These are phyloP conservation scores for Mucor mucedo DNA, from an alignment of 371 early-diverging fungal genomes.

Conservation along the genomic window DNA sequence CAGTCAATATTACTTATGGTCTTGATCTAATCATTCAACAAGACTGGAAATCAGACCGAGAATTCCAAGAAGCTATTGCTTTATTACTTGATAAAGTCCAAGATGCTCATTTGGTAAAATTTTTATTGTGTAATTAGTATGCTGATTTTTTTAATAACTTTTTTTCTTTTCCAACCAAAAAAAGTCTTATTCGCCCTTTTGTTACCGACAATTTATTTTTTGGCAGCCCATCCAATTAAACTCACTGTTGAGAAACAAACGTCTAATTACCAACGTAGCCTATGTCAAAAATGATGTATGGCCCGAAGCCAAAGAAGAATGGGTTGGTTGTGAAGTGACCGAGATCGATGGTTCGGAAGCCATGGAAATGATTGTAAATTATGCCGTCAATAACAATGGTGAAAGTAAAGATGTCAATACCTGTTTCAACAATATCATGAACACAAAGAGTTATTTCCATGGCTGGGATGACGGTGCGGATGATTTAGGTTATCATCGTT, in stretches of 20 bases:
- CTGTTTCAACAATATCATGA: slow-evolving; percentile 58
- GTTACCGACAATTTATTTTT: slow-evolving; percentile 57
- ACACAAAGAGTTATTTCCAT: slow-evolving; percentile 58
- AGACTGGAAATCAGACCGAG: slow-evolving; percentile 52
- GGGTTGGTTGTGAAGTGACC: slow-evolving; percentile 56
- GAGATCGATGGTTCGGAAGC: slow-evolving; percentile 53
- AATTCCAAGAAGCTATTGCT: slow-evolving; percentile 56
- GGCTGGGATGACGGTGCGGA: slow-evolving; percentile 63
- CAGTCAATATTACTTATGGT: slow-evolving; percentile 50
- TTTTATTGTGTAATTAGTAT: no score
- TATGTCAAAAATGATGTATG: slow-evolving; percentile 56
- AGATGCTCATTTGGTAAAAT: slow-evolving; percentile 55
- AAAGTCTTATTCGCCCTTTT: slow-evolving; percentile 54
- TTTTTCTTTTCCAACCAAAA: no score
- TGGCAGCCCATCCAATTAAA: slow-evolving; percentile 61
- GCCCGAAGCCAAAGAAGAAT: slow-evolving; percentile 51
- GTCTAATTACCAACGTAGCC: slow-evolving; percentile 52
- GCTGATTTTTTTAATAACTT: no score
- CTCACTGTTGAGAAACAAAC: slow-evolving; percentile 43
- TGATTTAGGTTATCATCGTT: slow-evolving; percentile 60
- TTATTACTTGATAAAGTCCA: slow-evolving; percentile 55
- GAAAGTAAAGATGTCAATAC: slow-evolving; percentile 60
- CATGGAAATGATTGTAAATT: slow-evolving; percentile 56
- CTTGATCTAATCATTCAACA: slow-evolving; percentile 49
- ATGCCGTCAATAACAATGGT: slow-evolving; percentile 61